A percentile compares a stretch with the other conserved stretches of the same genome.
phyloP scores from a whole-genome alignment of 148 eudicot species.

The Silene latifolia region DNA sequence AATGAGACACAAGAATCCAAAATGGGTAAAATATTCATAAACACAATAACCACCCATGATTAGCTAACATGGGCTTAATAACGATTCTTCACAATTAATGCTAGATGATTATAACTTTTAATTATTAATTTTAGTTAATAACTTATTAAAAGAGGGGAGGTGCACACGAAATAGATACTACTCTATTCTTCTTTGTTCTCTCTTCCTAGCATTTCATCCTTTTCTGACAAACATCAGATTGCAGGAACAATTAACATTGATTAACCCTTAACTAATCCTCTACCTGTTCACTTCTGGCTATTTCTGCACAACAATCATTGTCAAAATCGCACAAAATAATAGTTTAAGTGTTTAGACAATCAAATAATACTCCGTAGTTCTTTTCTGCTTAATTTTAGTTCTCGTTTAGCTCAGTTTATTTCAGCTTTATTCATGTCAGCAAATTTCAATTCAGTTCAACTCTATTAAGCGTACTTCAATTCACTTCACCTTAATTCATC shows the following conservation, averaged over 20 bases:
- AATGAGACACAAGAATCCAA: constrained; percentile 34
- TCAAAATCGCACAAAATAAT: background rate
- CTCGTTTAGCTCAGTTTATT: too few relatives aligned
- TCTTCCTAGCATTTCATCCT: constrained; percentile 13
- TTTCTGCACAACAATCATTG: constrained; percentile 19
- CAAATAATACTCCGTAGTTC: too few relatives aligned
- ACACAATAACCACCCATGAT: constrained; percentile 45
- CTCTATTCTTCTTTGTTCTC: background rate
- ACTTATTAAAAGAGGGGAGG: background rate
- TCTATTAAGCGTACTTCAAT: too few relatives aligned
- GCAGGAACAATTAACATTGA: constrained; percentile 28
- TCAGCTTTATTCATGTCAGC: too few relatives aligned
- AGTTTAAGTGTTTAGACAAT: too few relatives aligned
- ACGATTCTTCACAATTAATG: constrained; percentile 26
- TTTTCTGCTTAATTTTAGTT: too few relatives aligned
- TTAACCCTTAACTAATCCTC: constrained; percentile 19
- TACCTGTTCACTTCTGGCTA: constrained; percentile 15
- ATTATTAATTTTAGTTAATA: constrained; percentile 19
- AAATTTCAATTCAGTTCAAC: too few relatives aligned
- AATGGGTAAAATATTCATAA: constrained; percentile 38
- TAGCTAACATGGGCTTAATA: constrained; percentile 39
- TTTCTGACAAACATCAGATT: constrained; percentile 29
- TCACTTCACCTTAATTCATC: too few relatives aligned
- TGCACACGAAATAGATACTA: constrained; percentile 33
- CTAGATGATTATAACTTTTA: constrained; percentile 18